Evolutionary conservation across 306 rosid genomes (phyloP), one percentile per base, ranked within the genome.

Genomic region (Sophora flavescens): DNA sequence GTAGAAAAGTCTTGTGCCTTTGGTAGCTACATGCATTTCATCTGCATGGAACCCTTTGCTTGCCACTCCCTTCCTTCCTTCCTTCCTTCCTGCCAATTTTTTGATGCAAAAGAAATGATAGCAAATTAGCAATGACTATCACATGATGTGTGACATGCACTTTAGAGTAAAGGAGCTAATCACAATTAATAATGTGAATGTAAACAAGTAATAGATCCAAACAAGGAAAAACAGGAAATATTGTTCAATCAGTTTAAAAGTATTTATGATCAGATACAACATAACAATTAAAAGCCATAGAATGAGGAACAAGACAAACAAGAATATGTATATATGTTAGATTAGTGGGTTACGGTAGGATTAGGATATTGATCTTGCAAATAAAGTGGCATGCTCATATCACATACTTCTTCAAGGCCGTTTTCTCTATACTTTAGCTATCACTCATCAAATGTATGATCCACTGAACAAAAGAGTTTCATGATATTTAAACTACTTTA

Each of bases 311-410:
- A n/a, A n/a, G n/a, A n/a, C n/a, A 76, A 82, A 84, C 74, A 51
- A 80, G 79, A 81, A 32, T 60, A 57, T 76, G 48, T n/a, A n/a
- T n/a, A n/a, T 7, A 69, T 88, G 87, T 77, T 80, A 75, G 91
- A 84, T 89, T 78, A 86, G 89, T 91, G 97, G 93, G 88, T 17
- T 80, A 86, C 92, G 87, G 61, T 73, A 78, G 87, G 83, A 88
- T 81, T 83, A 87, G 83, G 81, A 87, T 85, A 85, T 78, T 61
- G 85, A 89, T 70, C 53, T 80, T 35, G 61, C 68, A 81, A 86
- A 51, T 74, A 84, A 86, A 76, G 84, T 81, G 22, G 80, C 78
- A 82, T 80, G 81, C 72, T 86, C 88, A 82, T 68, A 69, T 68
- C 84, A 81, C 87, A 73, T 68, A 33, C 67, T 79, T 72, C 70